phyloP scores from a whole-genome alignment of 139 green algal species.

The Desmodesmus armatus region DNA sequence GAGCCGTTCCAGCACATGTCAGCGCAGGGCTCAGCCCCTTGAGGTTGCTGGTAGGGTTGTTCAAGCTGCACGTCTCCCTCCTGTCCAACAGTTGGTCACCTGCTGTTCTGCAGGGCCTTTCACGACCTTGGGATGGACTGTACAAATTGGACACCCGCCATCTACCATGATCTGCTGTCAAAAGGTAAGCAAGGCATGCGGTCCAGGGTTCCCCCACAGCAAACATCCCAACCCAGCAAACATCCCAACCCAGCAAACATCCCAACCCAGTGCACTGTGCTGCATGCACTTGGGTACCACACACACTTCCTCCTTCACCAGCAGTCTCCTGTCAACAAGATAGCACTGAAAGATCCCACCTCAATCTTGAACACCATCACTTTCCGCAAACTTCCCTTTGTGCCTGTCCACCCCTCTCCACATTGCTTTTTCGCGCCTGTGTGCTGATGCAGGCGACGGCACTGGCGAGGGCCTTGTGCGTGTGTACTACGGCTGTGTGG shows the following conservation, averaged over 20 bases:
- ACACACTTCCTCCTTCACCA: not conserved
- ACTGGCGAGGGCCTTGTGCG: constrained; percentile 41
- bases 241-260: too few species aligned
- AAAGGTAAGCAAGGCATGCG: constrained; percentile 29
- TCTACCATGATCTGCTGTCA: constrained; percentile 42
- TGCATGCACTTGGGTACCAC: too few species aligned
- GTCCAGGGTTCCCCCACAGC: too few species aligned
- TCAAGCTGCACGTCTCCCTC: not conserved
- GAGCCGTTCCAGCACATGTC: not conserved
- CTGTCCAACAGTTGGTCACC: not conserved
- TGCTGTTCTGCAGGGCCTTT: constrained; percentile 26
- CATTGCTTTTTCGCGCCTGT: too few species aligned
- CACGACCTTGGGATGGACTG: constrained; percentile 22
- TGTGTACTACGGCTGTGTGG: constrained; percentile 24
- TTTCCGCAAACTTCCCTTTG: too few species aligned
- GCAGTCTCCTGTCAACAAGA: not conserved
- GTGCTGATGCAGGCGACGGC: constrained; percentile 31
- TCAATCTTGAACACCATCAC: not conserved
- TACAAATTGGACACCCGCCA: constrained; percentile 34
- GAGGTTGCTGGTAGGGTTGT: not conserved
- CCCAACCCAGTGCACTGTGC: too few species aligned
- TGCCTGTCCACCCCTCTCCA: too few species aligned
- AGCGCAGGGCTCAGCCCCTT: not conserved
- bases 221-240: too few species aligned
- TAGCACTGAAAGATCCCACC: not conserved